Base-by-base conservation (phyloP, 2,329 filamentous ascomycete species). In the Epichloe aotearoae region DNA sequence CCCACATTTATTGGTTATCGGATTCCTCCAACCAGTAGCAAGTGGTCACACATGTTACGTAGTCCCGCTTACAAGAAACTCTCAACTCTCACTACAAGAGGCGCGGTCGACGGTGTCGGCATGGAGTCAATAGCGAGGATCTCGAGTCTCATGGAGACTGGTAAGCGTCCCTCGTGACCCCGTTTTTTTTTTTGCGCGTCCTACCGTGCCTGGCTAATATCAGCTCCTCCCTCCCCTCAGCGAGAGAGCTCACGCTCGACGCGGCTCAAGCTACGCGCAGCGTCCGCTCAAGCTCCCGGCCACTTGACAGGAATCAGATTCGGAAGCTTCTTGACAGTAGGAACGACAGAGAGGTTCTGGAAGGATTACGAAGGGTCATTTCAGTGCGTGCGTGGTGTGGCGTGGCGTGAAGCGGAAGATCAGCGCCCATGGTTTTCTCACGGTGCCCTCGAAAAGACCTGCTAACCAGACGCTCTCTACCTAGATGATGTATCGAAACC, bases 91-190 rank as follows among this genome's bases (percentile, higher is more conserved):
- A 33, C 20, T 34, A 44, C 30, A 19, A 20, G 39, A 44, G 33
- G 42, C 38, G 15, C 10, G 36, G 23, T 36, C 26, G 23, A 39
- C 14, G 30, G n/a, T 42, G 36, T 30, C 57, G 61, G 53, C 52
- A 98, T 98, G 93, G 93, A 98, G 79, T 95, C 91, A 20, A 89
- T 97, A 65, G 89, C 91, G 57, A 81, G 87, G 63, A 94, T 98
- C 69, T 95, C 90, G 59, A 88, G 82, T 66, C 80, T 97, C 71
- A 83, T 98, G 68, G 93, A 97, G 75, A 93, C 86, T 70, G 89
- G 91, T 95, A 76, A 62, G 78, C 60, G 12, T 12, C 47, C 10
- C n/a, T 30, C 42, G 20, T 1, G 12, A 5, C 14, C 12, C 14
- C 15, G 12, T 23, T 23, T 23, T 5, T 19, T 39, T 17, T 39